Conservation (phyloP, 2,329 filamentous ascomycete genomes). For the Aspergillus unguis region DNA sequence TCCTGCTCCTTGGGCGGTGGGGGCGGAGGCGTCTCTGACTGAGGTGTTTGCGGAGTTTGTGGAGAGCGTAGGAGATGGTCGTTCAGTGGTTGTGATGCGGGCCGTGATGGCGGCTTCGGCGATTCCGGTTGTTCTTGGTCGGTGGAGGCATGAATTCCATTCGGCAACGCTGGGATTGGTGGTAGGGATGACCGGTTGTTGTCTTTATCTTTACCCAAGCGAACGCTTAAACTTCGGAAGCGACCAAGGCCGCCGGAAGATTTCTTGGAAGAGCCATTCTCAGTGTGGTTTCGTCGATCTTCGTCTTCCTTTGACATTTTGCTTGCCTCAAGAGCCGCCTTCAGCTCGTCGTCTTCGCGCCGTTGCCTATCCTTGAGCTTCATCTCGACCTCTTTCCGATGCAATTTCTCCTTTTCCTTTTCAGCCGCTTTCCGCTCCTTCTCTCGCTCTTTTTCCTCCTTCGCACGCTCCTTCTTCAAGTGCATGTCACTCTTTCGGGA, state of each 20-base stretch:
- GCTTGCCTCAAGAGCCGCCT: conserved; percentile 63
- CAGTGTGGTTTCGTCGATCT: conserved; percentile 35
- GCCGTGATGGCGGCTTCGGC: neutral
- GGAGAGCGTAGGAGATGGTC: conserved; percentile 4
- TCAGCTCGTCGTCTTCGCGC: conserved; percentile 59
- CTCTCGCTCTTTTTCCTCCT: conserved; percentile 58
- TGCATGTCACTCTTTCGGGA: conserved; percentile 62
- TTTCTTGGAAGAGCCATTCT: conserved; percentile 41
- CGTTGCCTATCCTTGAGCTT: conserved; percentile 45
- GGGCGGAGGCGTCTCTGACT: conserved; percentile 10
- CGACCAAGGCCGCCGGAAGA: conserved; percentile 55
- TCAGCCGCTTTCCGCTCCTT: conserved; percentile 55
- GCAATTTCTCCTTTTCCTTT: conserved; percentile 50
- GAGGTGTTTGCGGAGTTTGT: neutral
- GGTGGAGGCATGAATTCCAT: conserved; percentile 18
- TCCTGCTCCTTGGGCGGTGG: conserved; percentile 19
- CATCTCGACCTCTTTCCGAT: conserved; percentile 59
- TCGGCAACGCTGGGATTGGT: conserved; percentile 20
- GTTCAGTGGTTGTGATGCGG: conserved; percentile 6
- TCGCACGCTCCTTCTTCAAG: conserved; percentile 64
- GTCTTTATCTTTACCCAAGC: conserved; percentile 51
- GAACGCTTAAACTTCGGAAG: conserved; percentile 74
- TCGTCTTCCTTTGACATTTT: conserved; percentile 60
- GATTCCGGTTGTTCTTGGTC: conserved; percentile 12
- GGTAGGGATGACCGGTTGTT: conserved; percentile 31